Evolutionary conservation across 148 eudicot genomes (phyloP), one percentile per base, ranked within the genome.

Genomic region (Amaranthus palmeri): DNA sequence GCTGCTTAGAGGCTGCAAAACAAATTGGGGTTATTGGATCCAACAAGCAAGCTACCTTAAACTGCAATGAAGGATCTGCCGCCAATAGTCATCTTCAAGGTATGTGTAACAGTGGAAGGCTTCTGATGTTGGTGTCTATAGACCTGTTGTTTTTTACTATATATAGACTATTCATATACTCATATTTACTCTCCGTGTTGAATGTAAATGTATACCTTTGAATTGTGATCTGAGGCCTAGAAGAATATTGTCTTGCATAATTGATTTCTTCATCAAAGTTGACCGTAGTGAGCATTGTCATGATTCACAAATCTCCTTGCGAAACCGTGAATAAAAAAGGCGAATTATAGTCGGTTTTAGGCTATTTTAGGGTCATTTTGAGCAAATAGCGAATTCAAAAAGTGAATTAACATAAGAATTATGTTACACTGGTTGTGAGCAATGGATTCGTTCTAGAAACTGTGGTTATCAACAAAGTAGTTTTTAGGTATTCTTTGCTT

Each of bases 1-100:
- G 76, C 17, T 61, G 13, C 46, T 52, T 53, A 75, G 73, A 64
- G 43, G 73, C 69, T 76, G 69, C 57, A 52, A 54, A 63, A 67
- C 44, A 46, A 43, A 44, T 70, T 61, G 18, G 69, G 54, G 68
- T 41, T 46, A 18, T 7, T 53, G 69, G 54, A 18, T 59, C 61
- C 43, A 44, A 13, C 42, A 65, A 14, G 55, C 59, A 60, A 6
- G 45, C 57, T 41, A 54, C 56, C 6, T 8, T 36, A 56, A 43
- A 40, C 41, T 53, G 40, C 10, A 11, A 8, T 47, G 62, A 66
- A 4, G 65, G 57, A 40, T 59, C 67, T 68, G 18, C 48, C 51
- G 6, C 18, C 53, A 42, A 8, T 25, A 25, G 55, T 43, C 36
- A 57, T 48, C 10, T 36, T 13, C 66, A 54, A 66, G 67, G 76